phyloP scores from a whole-genome alignment of 2,329 filamentous ascomycete species.

The Amauroascus niger region DNA sequence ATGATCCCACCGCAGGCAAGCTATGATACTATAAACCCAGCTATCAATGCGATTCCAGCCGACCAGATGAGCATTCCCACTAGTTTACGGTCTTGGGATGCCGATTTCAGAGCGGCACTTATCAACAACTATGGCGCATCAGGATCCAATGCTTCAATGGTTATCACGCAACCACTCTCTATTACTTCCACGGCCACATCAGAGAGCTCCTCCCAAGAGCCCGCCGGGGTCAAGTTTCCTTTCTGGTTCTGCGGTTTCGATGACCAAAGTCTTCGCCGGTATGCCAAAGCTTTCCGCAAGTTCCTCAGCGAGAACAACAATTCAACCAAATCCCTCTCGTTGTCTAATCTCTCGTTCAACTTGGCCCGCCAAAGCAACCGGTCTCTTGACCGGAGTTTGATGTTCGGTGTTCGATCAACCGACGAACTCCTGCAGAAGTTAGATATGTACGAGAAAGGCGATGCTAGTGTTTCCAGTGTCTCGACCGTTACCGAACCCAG shows the following conservation, averaged over 20 bases:
- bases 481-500: conserved; percentile 17
- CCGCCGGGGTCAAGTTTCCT: neutral
- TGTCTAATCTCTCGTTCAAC: conserved; percentile 10
- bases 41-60: neutral
- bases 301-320: neutral
- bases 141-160: conserved; percentile 25
- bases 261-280: conserved; percentile 4
- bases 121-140: conserved; percentile 25
- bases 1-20: conserved; percentile 23
- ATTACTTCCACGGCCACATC: neutral
- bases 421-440: neutral
- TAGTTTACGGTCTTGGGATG: conserved; percentile 1
- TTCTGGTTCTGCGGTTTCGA: conserved; percentile 5
- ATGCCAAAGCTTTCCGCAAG: neutral
- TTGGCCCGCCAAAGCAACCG: conserved; percentile 16
- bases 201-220: neutral
- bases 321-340: neutral
- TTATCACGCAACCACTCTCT: conserved; percentile 5
- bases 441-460: neutral
- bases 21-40: conserved; percentile 19
- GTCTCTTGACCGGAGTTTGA: conserved; percentile 12
- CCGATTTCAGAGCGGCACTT: conserved; percentile 10
- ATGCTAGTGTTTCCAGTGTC: neutral
- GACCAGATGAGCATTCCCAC: conserved; percentile 9
- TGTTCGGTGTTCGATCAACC: conserved; percentile 13